Base-by-base conservation (phyloP, 2,329 filamentous ascomycete genomes). In the Fusarium robinianum region DNA sequence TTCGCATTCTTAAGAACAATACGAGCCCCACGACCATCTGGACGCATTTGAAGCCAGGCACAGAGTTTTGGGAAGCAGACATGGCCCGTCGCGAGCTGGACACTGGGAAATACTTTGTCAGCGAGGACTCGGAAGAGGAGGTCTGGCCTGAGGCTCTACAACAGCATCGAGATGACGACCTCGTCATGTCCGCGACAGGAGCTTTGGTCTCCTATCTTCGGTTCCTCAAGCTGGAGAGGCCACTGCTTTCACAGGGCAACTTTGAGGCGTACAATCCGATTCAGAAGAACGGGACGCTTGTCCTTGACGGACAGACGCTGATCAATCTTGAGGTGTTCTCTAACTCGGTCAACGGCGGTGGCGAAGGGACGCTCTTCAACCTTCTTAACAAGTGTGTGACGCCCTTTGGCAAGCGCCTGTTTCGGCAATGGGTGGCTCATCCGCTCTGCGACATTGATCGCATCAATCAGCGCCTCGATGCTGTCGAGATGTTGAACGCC, bases 261-360 rank as follows among this genome's bases (percentile, higher is more conserved):
- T 96, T 99, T 63, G 81, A 84, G 38, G 86, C 84, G 78, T 99
- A 99, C 67, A 90, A 87, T 63, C 94, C 94, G 1, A 97, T 99
- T 37, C 81, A 83, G 42, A 87, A 87, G 62, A 95, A 96, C 64
- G 90, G 90, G 9, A 97, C 89, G 19, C 74, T 99, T 30, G 87
- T 99, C 8, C 78, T 99, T 1, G 94, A 99, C 60, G 94, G 94
- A 1, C 94, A 99, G 65, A 97, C 91, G 15, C 76, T 99, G 58
- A 95, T 95, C 74, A 99, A 99, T 62, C 83, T 99, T n/a, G 94
- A 99, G 65, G 81, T 99, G 5, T 99, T 99, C 58, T 81, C 90
- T 58, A 99, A 99, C 68, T 91, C 86, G 1, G 90, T 87, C 55
- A 92, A 96, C 63, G 92, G 91, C 6, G 84, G 89, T 10, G 66